phyloP scores from a whole-genome alignment of 495 filamentous ascomycete genomes.

The Delitschia confertaspora region DNA sequence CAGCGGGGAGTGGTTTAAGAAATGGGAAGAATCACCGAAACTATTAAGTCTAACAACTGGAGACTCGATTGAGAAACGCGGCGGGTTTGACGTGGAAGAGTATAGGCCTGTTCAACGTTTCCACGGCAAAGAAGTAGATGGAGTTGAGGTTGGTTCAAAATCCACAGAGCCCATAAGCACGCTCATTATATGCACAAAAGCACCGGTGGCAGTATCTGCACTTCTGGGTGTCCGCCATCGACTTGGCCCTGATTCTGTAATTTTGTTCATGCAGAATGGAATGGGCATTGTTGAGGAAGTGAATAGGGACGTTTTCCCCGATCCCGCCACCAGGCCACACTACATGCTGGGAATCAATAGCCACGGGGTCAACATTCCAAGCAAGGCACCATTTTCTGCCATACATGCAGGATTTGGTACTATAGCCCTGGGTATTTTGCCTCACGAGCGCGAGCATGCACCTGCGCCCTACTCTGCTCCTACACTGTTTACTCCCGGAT shows the following conservation, averaged over 20 bases:
- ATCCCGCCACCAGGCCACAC: conserved; percentile 53
- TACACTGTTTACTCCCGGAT: conserved; percentile 3
- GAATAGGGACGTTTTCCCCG: conserved; percentile 56
- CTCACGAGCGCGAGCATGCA: conserved; percentile 16
- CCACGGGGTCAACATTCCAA: conserved; percentile 47
- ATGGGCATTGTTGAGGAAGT: conserved; percentile 72
- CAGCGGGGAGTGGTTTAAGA: conserved; percentile 34
- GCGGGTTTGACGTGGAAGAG: conserved; percentile 47
- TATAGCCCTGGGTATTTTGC: conserved; percentile 50
- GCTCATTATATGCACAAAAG: conserved; percentile 64
- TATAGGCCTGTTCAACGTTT: conserved; percentile 20
- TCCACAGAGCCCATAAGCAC: conserved; percentile 53
- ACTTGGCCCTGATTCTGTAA: conserved; percentile 61
- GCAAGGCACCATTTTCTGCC: conserved; percentile 48
- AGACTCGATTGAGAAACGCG: conserved; percentile 32
- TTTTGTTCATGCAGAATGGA: conserved; percentile 75
- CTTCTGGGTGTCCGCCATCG: conserved; percentile 53
- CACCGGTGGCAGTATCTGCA: conserved; percentile 47
- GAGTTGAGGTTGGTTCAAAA: conserved; percentile 4
- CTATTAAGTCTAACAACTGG: conserved; percentile 35
- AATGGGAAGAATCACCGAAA: conserved; percentile 23
- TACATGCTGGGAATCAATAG: conserved; percentile 68
- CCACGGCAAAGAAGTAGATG: conserved; percentile 18
- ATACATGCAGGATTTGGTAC: conserved; percentile 56
- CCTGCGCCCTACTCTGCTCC: conserved; percentile 7